Evolutionary conservation across 192 early-diverging fungal species (phyloP).

Genomic region (Backusella psychrophila): DNA sequence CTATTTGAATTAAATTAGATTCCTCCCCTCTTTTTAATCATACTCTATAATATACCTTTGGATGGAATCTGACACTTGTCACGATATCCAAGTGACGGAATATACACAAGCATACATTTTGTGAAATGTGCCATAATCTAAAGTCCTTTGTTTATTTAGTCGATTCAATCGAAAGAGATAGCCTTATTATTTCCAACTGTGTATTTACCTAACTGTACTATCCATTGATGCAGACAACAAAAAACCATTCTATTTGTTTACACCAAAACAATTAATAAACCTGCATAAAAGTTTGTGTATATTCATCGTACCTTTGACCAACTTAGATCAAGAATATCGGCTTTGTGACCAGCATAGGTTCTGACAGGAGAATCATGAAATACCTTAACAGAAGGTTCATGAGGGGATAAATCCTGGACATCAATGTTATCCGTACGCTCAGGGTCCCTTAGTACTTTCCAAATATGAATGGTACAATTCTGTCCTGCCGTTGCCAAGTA

Average conservation of each 20-base stretch:
- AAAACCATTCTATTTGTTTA: conserved; percentile 58
- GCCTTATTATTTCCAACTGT: background rate
- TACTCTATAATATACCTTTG: conserved; percentile 37
- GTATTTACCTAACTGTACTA: conserved; percentile 61
- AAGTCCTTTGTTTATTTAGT: background rate
- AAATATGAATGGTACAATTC: conserved; percentile 66
- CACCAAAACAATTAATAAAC: background rate
- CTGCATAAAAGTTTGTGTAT: background rate
- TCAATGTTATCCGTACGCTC: background rate
- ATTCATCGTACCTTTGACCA: conserved; percentile 57
- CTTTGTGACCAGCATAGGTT: conserved; percentile 71
- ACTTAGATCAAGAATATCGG: conserved; percentile 68
- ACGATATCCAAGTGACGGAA: conserved; percentile 81
- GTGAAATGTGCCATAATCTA: conserved; percentile 78
- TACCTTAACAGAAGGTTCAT: conserved; percentile 35
- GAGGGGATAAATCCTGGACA: background rate
- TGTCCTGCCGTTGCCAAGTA: conserved; percentile 85
- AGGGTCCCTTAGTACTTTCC: conserved; percentile 42
- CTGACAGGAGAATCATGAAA: conserved; percentile 68
- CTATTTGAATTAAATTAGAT: conserved; percentile 1
- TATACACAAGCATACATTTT: conserved; percentile 71
- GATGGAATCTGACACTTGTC: conserved; percentile 78
- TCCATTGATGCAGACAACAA: conserved; percentile 81
- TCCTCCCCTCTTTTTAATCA: background rate
- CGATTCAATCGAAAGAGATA: background rate